Percentiles rank a stretch among this genome's conserved stretches.
Evolutionary conservation across 768 basidiomycete genomes (phyloP).

Genomic region (Suillus lakei): DNA sequence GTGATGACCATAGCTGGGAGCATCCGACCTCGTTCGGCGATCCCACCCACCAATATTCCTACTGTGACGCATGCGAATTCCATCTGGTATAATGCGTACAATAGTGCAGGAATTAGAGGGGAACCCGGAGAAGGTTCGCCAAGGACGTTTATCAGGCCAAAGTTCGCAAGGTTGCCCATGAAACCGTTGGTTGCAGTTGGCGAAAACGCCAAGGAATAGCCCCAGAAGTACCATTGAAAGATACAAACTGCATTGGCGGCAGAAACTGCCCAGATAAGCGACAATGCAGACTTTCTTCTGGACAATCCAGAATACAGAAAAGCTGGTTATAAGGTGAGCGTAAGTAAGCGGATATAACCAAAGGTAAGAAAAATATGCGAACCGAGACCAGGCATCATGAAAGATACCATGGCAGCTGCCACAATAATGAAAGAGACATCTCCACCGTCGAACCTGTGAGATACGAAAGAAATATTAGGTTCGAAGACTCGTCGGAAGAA

Average conservation of each 20-base stretch:
- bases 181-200: conserved; percentile 72
- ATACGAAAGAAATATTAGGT: conserved; percentile 14
- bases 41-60: conserved; percentile 74
- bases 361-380: conserved; percentile 15
- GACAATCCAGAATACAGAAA: conserved; percentile 80
- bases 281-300: conserved; percentile 69
- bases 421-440: conserved; percentile 75
- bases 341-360: conserved; percentile 11
- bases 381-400: conserved; percentile 83
- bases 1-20: conserved; percentile 81
- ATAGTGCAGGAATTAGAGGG: conserved; percentile 77
- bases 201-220: conserved; percentile 86
- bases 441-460: conserved; percentile 65
- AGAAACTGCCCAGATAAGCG: conserved; percentile 74
- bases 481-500: conserved; percentile 1
- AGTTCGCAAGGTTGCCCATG: conserved; percentile 82
- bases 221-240: conserved; percentile 84
- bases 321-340: conserved; percentile 40
- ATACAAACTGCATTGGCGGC: conserved; percentile 77
- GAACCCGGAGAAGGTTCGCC: conserved; percentile 77
- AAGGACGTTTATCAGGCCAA: conserved; percentile 76
- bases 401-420: conserved; percentile 71
- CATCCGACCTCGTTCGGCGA: conserved; percentile 86
- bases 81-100: conserved; percentile 89
- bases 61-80: conserved; percentile 85